These are phyloP conservation scores for Tanozyma kutaoensis DNA, from an alignment of 805 yeast genomes.

Conservation along the genomic window DNA sequence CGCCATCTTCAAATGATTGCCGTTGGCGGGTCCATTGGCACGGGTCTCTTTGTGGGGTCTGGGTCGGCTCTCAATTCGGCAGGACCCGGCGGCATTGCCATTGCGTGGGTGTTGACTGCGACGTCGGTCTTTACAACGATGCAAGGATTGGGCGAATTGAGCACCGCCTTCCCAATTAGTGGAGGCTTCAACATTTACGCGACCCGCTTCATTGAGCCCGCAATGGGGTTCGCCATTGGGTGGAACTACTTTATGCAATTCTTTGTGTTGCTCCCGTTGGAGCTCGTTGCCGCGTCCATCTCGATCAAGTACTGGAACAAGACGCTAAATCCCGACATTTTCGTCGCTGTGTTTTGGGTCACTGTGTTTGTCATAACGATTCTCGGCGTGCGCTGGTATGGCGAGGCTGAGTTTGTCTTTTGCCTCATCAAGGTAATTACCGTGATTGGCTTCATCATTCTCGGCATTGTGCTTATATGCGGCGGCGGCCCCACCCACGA, in stretches of 20 bases:
- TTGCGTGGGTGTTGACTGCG: slow-evolving; percentile 25
- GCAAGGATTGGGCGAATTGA: slow-evolving; percentile 36
- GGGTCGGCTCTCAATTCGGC: slow-evolving; percentile 47
- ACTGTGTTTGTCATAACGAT: slow-evolving; percentile 19
- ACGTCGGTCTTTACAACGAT: slow-evolving; percentile 19
- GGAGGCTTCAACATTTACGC: slow-evolving; percentile 57
- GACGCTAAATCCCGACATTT: slow-evolving; percentile 38
- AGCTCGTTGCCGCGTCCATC: slow-evolving; percentile 45
- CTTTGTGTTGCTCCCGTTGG: slow-evolving; percentile 49
- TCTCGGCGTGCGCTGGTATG: slow-evolving; percentile 13
- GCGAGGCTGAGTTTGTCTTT: slow-evolving; percentile 53
- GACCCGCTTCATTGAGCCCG: slow-evolving; percentile 38
- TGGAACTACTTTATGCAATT: slow-evolving; percentile 56
- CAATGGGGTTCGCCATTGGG: slow-evolving; percentile 45
- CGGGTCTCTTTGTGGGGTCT: slow-evolving; percentile 70
- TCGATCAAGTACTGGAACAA: slow-evolving; percentile 39
- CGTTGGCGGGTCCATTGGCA: slow-evolving; percentile 73
- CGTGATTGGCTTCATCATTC: slow-evolving; percentile 42
- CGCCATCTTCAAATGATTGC: slow-evolving; percentile 76
- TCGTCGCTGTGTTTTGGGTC: slow-evolving; percentile 45
- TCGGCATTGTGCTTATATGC: slow-evolving; percentile 37
- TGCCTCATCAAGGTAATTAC: slow-evolving; percentile 53
- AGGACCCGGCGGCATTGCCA: slow-evolving; percentile 49
- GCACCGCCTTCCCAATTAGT: slow-evolving; percentile 26
- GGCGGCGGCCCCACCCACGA: slow-evolving; percentile 28